Base-by-base conservation (phyloP, 2,329 filamentous ascomycete species). In the Coccinonectria pachysandricola region DNA sequence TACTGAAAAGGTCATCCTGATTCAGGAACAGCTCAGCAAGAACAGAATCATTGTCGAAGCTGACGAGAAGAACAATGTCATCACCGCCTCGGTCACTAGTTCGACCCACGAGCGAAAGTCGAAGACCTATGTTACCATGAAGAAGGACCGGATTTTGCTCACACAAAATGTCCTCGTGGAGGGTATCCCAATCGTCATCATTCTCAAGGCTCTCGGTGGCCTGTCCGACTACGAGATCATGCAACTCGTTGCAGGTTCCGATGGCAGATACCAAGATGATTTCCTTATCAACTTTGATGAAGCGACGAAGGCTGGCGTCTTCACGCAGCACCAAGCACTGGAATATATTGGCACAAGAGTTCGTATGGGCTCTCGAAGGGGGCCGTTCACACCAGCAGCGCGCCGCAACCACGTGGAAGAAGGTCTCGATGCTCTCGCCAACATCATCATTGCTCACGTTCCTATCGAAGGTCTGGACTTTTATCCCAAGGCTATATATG, bases 21-120 rank as follows among this genome's bases (percentile, higher is more conserved):
- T 98, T 9, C 91, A 98, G 56, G 92, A 98, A 52, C 91, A 98
- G 59, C 64, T 98, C 50, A 98, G 91, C 69, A 98, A 98, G 70
- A 98, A 98, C 57, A 77, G 91, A 62, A 83, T 98, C 47, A 95
- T 98, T 52, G 88, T 98, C 10, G 92, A 98, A 57, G 79, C 84
- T 29, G 83, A 88, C 45, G 70, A 79, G 27, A 93, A 93, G 60
- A 96, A 95, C 57, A 82, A 82, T 34, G 77, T 93, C 38, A 88
- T 96, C 30, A 84, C 88, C 42, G 91, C 92, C 19, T 96, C 91
- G 2, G 91, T 96, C 15, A 98, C 87, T 6, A 92, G 87, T 73
- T 95, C 91, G 15, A 96, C 92, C 2, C 86, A 95, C 55, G 91
- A 96, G 54, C 75, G 92, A 45, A 95, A 96, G 56, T 95, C 91